A percentile compares a stretch with the other conserved stretches of the same genome.
Evolutionary conservation across 2,329 filamentous ascomycete genomes (phyloP).

Genomic region (Fusarium zealandicum): DNA sequence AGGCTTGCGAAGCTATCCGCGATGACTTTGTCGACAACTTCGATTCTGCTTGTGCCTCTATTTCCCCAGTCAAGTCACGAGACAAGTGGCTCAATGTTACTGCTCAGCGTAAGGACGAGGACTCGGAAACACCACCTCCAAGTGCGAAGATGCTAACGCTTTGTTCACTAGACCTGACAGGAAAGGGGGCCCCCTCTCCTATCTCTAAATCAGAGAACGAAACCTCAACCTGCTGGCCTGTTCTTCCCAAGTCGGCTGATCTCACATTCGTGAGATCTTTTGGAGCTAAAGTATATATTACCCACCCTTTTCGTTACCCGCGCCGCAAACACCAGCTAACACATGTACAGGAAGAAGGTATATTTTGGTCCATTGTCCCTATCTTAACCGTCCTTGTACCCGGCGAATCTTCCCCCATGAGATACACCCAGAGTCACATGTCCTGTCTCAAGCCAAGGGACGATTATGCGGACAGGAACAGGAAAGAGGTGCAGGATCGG

Average conservation of each 20-base stretch:
- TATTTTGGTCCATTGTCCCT: too few relatives aligned
- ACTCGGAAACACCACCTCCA: background rate
- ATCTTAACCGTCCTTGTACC: background rate
- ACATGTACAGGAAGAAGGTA: too few relatives aligned
- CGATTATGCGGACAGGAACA: too few relatives aligned
- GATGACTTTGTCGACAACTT: slow-evolving; percentile 7
- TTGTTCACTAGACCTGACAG: slow-evolving; percentile 8
- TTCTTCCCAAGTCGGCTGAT: slow-evolving; percentile 8
- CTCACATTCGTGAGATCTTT: slow-evolving; percentile 12
- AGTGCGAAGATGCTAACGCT: background rate
- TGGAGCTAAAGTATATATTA: too few relatives aligned
- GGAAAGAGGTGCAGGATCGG: too few relatives aligned
- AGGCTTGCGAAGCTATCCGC: slow-evolving; percentile 6
- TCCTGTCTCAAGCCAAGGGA: too few relatives aligned
- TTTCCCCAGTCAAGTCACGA: too few relatives aligned
- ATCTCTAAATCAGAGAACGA: slow-evolving; percentile 13
- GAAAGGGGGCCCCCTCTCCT: background rate
- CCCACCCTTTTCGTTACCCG: too few relatives aligned
- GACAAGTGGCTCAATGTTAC: too few relatives aligned
- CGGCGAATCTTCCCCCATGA: background rate
- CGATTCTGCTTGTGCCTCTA: slow-evolving; percentile 7
- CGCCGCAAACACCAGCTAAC: background rate
- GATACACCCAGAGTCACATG: too few relatives aligned
- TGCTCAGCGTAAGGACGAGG: too few relatives aligned
- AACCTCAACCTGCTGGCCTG: slow-evolving; percentile 21